Evolutionary conservation across 352 stramenopile genomes (phyloP), one percentile per base, ranked within the genome.

Genomic region (Pythium pyrilobum): DNA sequence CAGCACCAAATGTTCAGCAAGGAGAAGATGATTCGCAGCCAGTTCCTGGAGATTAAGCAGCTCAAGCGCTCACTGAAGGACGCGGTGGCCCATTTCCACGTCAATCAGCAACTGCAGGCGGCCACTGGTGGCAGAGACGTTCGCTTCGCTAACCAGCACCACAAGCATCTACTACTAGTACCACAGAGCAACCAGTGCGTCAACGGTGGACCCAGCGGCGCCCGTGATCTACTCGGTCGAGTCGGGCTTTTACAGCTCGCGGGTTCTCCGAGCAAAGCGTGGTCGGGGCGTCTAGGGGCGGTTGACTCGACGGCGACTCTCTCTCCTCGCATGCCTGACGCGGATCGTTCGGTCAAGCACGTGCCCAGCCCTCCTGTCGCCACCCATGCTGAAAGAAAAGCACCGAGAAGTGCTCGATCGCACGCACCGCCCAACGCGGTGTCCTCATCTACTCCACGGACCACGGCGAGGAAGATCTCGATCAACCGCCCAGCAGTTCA

Each of bases 21-120:
- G 31, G 79, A 92, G 45, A 82, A 83, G 32, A 54, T 66, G 21
- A 68, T 85, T 24, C 69, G 81, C 29, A 70, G 58, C 5, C 76
- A 89, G 27, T 80, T 85, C 32, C 44, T 90, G 20, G 65, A 82
- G 48, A 78, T 92, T 46, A 92, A 92, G 59, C 72, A 78, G 32
- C 74, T 92, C 43, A 90, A 90, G 64, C 74, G 76, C 9, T 55
- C 74, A 9, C 54, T 89, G 1, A 73, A 81, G 16, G 77, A 90
- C 10, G 56, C 86, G 15, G 53, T 69, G 11, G 52, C 62, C 2
- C 71, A 67, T 0, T 64, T 83, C 5, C 74, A 87, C n/a, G 70
- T 63, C 12, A 88, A 81, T 46, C 66, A 83, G n/a, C 65, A 74
- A 18, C 62, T 87, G 39, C 64, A 81, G 28, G 62, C 69, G 20